These are phyloP conservation scores for Scutellaria baicalensis DNA, from an alignment of 257 asterid species.

Conservation along the genomic window DNA sequence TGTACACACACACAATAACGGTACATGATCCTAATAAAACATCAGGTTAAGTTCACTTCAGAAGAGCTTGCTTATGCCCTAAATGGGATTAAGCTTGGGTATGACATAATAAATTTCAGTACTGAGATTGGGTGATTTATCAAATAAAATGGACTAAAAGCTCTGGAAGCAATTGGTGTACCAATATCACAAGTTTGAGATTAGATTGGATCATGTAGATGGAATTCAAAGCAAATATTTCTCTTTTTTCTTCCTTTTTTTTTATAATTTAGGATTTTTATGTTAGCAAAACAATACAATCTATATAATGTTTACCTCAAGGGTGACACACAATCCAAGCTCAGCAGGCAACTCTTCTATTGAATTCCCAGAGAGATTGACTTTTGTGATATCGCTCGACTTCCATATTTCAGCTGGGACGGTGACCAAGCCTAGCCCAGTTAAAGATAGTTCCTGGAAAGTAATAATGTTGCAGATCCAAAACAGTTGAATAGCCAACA, in stretches of 20 bases:
- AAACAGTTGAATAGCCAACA: slow-evolving; percentile 3
- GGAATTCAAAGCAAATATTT: slow-evolving; percentile 1
- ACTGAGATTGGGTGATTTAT: slow-evolving; percentile 5
- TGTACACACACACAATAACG: neutral
- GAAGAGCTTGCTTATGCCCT: neutral
- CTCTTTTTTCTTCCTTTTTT: neutral
- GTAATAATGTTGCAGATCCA: slow-evolving; percentile 5
- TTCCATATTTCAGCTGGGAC: slow-evolving; percentile 85
- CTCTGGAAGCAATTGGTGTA: neutral
- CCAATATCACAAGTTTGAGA: neutral
- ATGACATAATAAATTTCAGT: neutral
- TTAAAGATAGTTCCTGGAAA: slow-evolving; percentile 81
- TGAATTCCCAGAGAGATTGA: slow-evolving; percentile 71
- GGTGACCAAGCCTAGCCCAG: slow-evolving; percentile 48
- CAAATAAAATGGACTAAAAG: neutral
- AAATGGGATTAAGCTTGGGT: neutral
- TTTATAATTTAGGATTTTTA: neutral
- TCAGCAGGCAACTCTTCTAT: slow-evolving; percentile 80
- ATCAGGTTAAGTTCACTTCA: neutral
- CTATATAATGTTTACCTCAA: slow-evolving; percentile 53
- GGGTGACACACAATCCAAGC: slow-evolving; percentile 65
- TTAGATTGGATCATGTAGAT: slow-evolving; percentile 1
- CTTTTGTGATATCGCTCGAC: slow-evolving; percentile 56
- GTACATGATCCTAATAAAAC: neutral
- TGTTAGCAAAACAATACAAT: slow-evolving; percentile 3